phyloP scores from a whole-genome alignment of 176 grass and related monocot species.

The Tuctoria greenei region DNA sequence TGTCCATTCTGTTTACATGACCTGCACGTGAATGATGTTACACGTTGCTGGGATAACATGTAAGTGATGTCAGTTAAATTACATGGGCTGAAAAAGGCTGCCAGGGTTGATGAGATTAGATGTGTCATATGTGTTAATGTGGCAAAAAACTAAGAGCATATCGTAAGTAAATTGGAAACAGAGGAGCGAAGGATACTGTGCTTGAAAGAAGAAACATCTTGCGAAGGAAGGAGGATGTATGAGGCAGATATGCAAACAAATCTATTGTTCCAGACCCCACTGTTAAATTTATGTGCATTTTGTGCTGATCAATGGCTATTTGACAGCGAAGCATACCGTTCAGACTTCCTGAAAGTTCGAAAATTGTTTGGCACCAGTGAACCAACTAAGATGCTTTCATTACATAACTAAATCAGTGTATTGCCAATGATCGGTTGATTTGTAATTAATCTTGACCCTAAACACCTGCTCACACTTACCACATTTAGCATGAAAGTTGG shows the following conservation, averaged over 20 bases:
- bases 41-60: not conserved
- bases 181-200: not conserved
- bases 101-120: not conserved
- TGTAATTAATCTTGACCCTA: not conserved
- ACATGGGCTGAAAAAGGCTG: not conserved
- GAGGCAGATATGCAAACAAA: not conserved
- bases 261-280: not conserved
- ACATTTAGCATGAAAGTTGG: conserved; percentile 13
- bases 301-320: conserved; percentile 6
- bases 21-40: not conserved
- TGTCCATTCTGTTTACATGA: not conserved
- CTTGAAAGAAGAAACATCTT: not conserved
- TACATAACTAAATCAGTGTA: not conserved
- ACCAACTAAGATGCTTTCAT: not conserved
- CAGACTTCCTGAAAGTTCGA: not conserved
- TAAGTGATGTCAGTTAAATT: not conserved
- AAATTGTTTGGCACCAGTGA: not conserved
- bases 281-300: conserved; percentile 1
- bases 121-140: not conserved
- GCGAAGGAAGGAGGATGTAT: not conserved
- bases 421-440: not conserved
- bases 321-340: not conserved
- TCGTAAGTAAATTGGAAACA: not conserved
- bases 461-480: not conserved
- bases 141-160: not conserved